These are phyloP conservation scores for Salix dunnii DNA, from an alignment of 345 rosid genomes.

Conservation along the genomic window DNA sequence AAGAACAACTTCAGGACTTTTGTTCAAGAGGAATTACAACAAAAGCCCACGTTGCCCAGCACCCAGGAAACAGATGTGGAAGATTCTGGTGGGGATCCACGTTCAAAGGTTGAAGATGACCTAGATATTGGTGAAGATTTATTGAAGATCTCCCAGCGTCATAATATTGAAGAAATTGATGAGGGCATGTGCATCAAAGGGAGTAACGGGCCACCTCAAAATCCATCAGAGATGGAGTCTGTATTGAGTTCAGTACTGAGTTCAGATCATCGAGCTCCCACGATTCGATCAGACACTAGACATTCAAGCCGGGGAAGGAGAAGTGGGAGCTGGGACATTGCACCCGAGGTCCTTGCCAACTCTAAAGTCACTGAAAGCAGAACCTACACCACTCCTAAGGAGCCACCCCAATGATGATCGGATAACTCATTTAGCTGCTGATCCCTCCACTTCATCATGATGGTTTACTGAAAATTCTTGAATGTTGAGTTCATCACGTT, in stretches of 20 bases:
- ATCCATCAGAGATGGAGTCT: constrained; percentile 48
- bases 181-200: constrained; percentile 65
- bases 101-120: constrained; percentile 91
- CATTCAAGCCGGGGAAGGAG: constrained; percentile 81
- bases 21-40: constrained; percentile 52
- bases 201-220: constrained; percentile 57
- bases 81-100: constrained; percentile 48
- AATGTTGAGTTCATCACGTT: constrained; percentile 15
- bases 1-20: constrained; percentile 70
- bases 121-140: constrained; percentile 85
- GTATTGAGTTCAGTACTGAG: constrained; percentile 39
- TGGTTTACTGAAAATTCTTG: constrained; percentile 5
- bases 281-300: constrained; percentile 61
- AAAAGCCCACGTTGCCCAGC: constrained; percentile 43
- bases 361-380: constrained; percentile 50
- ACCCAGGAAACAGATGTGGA: constrained; percentile 51
- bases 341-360: constrained; percentile 47
- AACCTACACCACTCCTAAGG: constrained; percentile 46
- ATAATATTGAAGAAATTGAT: constrained; percentile 58
- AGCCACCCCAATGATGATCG: constrained; percentile 28
- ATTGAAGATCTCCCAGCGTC: constrained; percentile 84
- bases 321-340: constrained; percentile 78
- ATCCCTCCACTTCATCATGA: constrained; percentile 6
- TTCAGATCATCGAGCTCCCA: constrained; percentile 60
- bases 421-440: constrained; percentile 11